Base-by-base conservation (phyloP, 2,329 filamentous ascomycete genomes). In the Davidsoniella eucalypti region DNA sequence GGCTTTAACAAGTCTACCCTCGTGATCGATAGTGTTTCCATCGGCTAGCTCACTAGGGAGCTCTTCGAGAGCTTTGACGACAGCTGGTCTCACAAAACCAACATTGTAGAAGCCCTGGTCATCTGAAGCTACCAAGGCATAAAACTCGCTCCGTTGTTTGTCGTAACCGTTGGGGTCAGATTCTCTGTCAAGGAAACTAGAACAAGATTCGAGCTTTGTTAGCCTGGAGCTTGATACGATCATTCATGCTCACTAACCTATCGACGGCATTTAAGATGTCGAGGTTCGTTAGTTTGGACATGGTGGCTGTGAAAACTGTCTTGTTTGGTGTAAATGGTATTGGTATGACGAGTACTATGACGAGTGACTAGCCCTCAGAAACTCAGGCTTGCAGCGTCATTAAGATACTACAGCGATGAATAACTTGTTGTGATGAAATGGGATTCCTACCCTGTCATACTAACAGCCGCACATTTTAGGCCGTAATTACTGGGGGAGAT, bases 171-270 rank as follows among this genome's bases (percentile, higher is more conserved):
- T 61, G 8, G 76, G 72, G 55, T 80, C 68, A 50, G 80, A 69
- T 50, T 81, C 71, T 51, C 74, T 71, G 65, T 93, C 86, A 1
- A 87, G 87, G 60, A 94, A 94, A 59, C 84, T 90, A 58, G 4
- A 7, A 26, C 4, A 12, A 6, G 14, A 33, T 33, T 12, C 12
- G 29, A 33, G 6, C 29, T 9, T 33, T 10, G 33, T 47, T 16
- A 47, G 44, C 23, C 17, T 17, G 18, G 18, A 39, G 10, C 17
- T 16, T 23, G 18, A 18, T 25, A 4, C 9, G 7, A 14, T 21
- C 9, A 12, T 21, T 21, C 21, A 33, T 7, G 25, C 17, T 29
- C 44, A 64, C 71, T 64, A 61, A 80, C 75, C 61, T 65, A 64
- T 79, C 75, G 49, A 69, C 71, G 50, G 71, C 67, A 52, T 69